Evolutionary conservation across 257 asterid species (phyloP).

Genomic region (Fraxinus cuspidata): DNA sequence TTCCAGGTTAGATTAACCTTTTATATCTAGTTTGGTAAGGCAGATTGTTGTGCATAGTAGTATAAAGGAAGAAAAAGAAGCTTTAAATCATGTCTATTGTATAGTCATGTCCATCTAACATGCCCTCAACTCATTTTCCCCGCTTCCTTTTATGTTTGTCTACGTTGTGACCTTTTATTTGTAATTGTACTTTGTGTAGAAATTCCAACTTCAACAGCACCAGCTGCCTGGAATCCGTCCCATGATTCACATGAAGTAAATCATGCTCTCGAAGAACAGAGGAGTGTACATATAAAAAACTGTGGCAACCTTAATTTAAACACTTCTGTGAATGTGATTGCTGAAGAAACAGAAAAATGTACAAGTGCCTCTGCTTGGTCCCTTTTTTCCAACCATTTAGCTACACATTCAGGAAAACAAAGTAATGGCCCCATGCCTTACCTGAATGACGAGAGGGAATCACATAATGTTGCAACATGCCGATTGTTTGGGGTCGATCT

Average conservation of each 20-base stretch:
- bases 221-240: constrained; percentile 59
- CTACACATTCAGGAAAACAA: constrained; percentile 35
- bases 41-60: not conserved
- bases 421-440: constrained; percentile 33
- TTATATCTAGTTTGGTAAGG: not conserved
- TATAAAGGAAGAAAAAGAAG: not conserved
- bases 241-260: constrained; percentile 38
- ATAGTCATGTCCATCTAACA: not conserved
- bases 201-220: constrained; percentile 40
- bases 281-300: constrained; percentile 27
- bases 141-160: not conserved
- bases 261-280: constrained; percentile 35
- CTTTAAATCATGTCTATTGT: not conserved
- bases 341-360: constrained; percentile 57
- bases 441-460: constrained; percentile 42
- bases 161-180: constrained; percentile 18
- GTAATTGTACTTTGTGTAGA: constrained; percentile 34
- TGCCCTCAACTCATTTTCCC: not conserved
- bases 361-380: constrained; percentile 65
- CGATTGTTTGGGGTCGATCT: constrained; percentile 85
- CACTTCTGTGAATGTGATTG: constrained; percentile 38
- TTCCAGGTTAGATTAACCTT: constrained; percentile 44
- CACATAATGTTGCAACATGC: constrained; percentile 48
- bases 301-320: constrained; percentile 30
- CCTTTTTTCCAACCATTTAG: constrained; percentile 40